Evolutionary conservation across 306 rosid genomes (phyloP).

Genomic region (Lupinus albus): DNA sequence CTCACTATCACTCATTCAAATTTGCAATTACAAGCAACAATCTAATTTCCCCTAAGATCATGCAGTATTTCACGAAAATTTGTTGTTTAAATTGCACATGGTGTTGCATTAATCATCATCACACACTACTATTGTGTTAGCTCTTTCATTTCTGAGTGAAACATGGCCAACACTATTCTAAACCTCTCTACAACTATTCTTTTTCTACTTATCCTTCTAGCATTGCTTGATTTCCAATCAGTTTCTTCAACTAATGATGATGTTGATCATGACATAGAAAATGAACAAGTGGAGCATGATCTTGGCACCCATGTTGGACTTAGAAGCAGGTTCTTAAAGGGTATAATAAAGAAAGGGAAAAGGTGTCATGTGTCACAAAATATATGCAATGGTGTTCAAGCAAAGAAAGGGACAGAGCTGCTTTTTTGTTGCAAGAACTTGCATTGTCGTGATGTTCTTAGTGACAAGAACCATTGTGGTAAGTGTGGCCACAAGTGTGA

Average conservation of each 20-base stretch:
- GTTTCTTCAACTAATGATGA: slow-evolving; percentile 38
- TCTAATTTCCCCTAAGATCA: slow-evolving; percentile 49
- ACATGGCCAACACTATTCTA: slow-evolving; percentile 52
- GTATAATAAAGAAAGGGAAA: slow-evolving; percentile 51
- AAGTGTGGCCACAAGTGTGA: slow-evolving; percentile 62
- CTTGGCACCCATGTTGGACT: slow-evolving; percentile 48
- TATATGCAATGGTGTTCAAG: slow-evolving; percentile 59
- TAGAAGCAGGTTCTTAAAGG: slow-evolving; percentile 56
- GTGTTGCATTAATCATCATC: slow-evolving; percentile 3
- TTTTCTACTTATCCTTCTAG: slow-evolving; percentile 37
- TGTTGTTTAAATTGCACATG: slow-evolving; percentile 33
- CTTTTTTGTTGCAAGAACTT: slow-evolving; percentile 68
- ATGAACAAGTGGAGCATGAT: slow-evolving; percentile 44
- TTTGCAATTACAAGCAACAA: slow-evolving; percentile 42
- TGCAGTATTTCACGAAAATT: slow-evolving; percentile 42
- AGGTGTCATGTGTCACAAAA: slow-evolving; percentile 42
- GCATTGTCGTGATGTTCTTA: slow-evolving; percentile 62
- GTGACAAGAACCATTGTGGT: slow-evolving; percentile 64
- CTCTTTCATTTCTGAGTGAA: slow-evolving; percentile 10
- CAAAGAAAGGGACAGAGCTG: slow-evolving; percentile 58
- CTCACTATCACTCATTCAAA: slow-evolving; percentile 34
- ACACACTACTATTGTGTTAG: not conserved
- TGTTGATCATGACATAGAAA: slow-evolving; percentile 11
- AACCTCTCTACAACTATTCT: slow-evolving; percentile 57
- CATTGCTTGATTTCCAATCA: slow-evolving; percentile 23